These are phyloP conservation scores for Moniliella sp. DNA, from an alignment of 1,284 basidiomycete species.

Conservation along the genomic window DNA sequence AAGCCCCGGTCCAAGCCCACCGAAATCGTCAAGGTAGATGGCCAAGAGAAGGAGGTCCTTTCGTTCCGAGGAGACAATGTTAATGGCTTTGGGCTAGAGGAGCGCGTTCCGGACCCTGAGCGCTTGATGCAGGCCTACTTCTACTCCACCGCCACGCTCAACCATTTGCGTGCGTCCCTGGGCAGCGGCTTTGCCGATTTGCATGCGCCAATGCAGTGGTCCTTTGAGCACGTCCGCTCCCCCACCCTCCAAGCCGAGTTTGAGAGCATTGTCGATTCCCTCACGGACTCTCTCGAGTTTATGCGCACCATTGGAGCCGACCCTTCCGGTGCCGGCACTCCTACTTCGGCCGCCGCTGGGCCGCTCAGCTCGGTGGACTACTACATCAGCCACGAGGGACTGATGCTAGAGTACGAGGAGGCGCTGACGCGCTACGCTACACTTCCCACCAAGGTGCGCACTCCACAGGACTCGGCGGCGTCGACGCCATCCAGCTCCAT, in stretches of 20 bases:
- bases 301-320: slow-evolving; percentile 59
- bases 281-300: slow-evolving; percentile 80
- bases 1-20: slow-evolving; percentile 74
- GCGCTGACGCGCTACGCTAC: slow-evolving; percentile 51
- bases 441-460: no score
- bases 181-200: slow-evolving; percentile 67
- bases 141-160: slow-evolving; percentile 76
- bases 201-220: slow-evolving; percentile 76
- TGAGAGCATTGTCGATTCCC: slow-evolving; percentile 56
- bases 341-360: slow-evolving; percentile 34
- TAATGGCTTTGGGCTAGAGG: slow-evolving; percentile 52
- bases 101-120: slow-evolving; percentile 68
- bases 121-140: slow-evolving; percentile 73
- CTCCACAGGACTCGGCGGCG: slow-evolving; percentile 2
- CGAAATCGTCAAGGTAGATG: slow-evolving; percentile 41
- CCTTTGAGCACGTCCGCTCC: slow-evolving; percentile 69
- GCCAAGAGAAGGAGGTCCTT: slow-evolving; percentile 34
- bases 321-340: slow-evolving; percentile 5
- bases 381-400: slow-evolving; percentile 81
- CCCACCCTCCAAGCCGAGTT: slow-evolving; percentile 57
- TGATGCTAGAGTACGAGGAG: slow-evolving; percentile 80
- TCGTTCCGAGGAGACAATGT: slow-evolving; percentile 91
- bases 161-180: slow-evolving; percentile 68
- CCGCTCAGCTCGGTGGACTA: slow-evolving; percentile 77
- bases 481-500: no score